These are phyloP conservation scores for Taphrina confusa DNA, from an alignment of 1,139 yeast species.

Conservation along the genomic window DNA sequence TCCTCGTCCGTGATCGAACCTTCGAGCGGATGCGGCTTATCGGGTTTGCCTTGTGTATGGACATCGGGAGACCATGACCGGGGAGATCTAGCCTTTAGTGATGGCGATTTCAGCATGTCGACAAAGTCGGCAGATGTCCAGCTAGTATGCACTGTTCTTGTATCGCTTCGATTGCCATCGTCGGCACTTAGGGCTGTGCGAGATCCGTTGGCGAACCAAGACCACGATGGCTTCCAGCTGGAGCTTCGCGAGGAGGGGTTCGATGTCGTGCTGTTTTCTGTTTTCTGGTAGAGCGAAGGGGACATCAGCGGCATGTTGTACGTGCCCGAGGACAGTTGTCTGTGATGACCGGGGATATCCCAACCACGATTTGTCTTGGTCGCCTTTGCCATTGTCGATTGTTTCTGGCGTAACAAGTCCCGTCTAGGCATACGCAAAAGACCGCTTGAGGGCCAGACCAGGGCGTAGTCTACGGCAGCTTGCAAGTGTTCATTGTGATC, in stretches of 20 bases:
- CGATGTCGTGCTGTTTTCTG: constrained; percentile 19
- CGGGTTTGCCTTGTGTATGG: neutral
- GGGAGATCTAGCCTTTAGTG: constrained; percentile 4
- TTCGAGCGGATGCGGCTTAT: neutral
- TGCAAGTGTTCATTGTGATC: constrained; percentile 21
- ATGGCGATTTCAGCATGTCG: constrained; percentile 7
- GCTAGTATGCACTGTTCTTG: constrained; percentile 24
- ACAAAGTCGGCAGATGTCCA: constrained; percentile 26
- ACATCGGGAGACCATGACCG: constrained; percentile 13
- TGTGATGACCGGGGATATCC: constrained; percentile 26
- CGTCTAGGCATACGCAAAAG: constrained; percentile 14
- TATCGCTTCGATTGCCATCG: constrained; percentile 20
- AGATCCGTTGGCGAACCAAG: constrained; percentile 32
- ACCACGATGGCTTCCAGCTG: constrained; percentile 35
- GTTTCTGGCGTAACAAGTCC: constrained; percentile 13
- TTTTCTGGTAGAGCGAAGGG: constrained; percentile 25
- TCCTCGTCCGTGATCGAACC: constrained; percentile 10
- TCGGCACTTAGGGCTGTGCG: constrained; percentile 8
- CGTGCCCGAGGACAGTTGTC: constrained; percentile 8
- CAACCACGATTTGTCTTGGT: constrained; percentile 12
- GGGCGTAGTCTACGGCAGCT: constrained; percentile 19
- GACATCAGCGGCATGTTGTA: constrained; percentile 17
- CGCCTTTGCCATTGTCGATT: constrained; percentile 22
- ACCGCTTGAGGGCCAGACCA: constrained; percentile 33
- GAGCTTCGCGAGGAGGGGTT: constrained; percentile 23